A percentile compares a stretch with the other conserved stretches of the same genome.
phyloP scores from a whole-genome alignment of 2,329 filamentous ascomycete genomes.

The Hawksworthiomyces lignivorus region DNA sequence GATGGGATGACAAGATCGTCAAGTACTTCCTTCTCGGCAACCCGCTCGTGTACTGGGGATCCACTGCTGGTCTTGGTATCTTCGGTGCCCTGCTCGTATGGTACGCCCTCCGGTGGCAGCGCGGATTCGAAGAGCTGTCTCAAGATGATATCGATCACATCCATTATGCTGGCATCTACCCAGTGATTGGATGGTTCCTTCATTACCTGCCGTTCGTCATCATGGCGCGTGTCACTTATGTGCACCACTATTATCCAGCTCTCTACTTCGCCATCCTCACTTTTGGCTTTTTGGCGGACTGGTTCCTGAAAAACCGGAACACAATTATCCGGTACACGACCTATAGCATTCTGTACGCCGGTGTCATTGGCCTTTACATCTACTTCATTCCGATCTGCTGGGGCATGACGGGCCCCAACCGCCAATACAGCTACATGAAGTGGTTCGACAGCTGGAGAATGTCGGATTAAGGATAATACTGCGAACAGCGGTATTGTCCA shows the following conservation, averaged over 20 bases:
- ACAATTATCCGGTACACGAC: slow-evolving; percentile 56
- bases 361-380: slow-evolving; percentile 75
- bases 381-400: slow-evolving; percentile 92
- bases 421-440: slow-evolving; percentile 83
- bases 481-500: no score
- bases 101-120: slow-evolving; percentile 93
- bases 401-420: slow-evolving; percentile 82
- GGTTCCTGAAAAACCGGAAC: slow-evolving; percentile 62
- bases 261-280: slow-evolving; percentile 93
- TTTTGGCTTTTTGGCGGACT: slow-evolving; percentile 83
- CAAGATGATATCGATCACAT: slow-evolving; percentile 82
- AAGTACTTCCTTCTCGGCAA: slow-evolving; percentile 99
- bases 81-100: slow-evolving; percentile 67
- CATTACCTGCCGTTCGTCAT: slow-evolving; percentile 94
- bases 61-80: slow-evolving; percentile 67
- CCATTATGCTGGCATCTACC: slow-evolving; percentile 88
- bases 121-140: slow-evolving; percentile 79
- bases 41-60: slow-evolving; percentile 92
- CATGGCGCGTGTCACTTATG: slow-evolving; percentile 98
- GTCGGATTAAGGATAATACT: slow-evolving; percentile 62
- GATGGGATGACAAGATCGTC: slow-evolving; percentile 90
- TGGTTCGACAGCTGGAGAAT: slow-evolving; percentile 89
- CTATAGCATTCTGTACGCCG: slow-evolving; percentile 67
- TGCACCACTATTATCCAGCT: slow-evolving; percentile 98
- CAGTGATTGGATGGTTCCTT: slow-evolving; percentile 86